Percentiles rank a stretch among this genome's conserved stretches.
Evolutionary conservation across 2,329 filamentous ascomycete species (phyloP).

Genomic region (Simplicillium aogashimaense): DNA sequence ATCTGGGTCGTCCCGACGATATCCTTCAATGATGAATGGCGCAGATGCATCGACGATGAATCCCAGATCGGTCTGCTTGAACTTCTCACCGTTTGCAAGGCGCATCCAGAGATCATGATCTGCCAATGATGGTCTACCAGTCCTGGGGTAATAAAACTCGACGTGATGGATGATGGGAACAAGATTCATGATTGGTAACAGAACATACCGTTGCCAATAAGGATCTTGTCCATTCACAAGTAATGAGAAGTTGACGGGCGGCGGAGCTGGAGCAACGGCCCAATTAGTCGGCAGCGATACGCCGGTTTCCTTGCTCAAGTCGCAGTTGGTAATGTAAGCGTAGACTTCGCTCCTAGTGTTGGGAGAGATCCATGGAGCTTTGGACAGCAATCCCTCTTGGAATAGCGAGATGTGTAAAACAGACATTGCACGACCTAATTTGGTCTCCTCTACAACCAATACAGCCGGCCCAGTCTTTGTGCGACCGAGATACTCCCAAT

Average conservation of each 20-base stretch:
- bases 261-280: slow-evolving; percentile 8
- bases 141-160: slow-evolving; percentile 31
- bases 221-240: slow-evolving; percentile 14
- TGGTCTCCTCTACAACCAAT: slow-evolving; percentile 28
- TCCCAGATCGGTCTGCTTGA: slow-evolving; percentile 54
- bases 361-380: slow-evolving; percentile 24
- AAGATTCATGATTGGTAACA: slow-evolving; percentile 4
- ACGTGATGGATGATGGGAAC: slow-evolving; percentile 14
- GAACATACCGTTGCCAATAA: slow-evolving; percentile 15
- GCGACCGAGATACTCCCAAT: slow-evolving; percentile 31
- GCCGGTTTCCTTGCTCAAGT: slow-evolving; percentile 20
- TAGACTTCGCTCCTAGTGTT: slow-evolving; percentile 19
- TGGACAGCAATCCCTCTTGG: slow-evolving; percentile 22
- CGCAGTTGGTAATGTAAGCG: slow-evolving; percentile 29
- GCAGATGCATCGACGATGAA: slow-evolving; percentile 58
- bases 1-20: slow-evolving; percentile 19
- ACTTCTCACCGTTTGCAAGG: slow-evolving; percentile 46
- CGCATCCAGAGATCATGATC: slow-evolving; percentile 48
- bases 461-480: slow-evolving; percentile 25
- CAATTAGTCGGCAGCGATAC: slow-evolving; percentile 18
- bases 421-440: slow-evolving; percentile 28
- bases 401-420: slow-evolving; percentile 31
- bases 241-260: slow-evolving; percentile 15
- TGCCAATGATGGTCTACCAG: slow-evolving; percentile 9
- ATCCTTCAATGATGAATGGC: slow-evolving; percentile 52